Evolutionary conservation across 1,284 basidiomycete genomes (phyloP).

Genomic region (Boletus semigastroideus): DNA sequence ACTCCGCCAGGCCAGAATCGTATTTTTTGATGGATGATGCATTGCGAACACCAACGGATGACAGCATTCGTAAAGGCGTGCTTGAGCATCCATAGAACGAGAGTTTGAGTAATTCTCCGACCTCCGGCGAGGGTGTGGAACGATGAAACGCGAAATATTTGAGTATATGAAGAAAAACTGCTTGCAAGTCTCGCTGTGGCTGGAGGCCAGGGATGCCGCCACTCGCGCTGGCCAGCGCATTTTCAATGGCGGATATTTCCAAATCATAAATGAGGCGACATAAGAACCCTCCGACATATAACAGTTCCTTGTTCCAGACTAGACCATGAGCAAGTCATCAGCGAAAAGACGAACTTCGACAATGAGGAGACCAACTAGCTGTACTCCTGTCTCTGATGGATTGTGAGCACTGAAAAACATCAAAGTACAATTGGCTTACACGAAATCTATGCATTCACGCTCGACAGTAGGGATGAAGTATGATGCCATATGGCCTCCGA

Average conservation of each 20-base stretch:
- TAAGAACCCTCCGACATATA: constrained; percentile 83
- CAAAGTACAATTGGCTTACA: background rate
- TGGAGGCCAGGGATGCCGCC: background rate
- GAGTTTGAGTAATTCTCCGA: constrained; percentile 69
- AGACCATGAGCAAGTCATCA: background rate
- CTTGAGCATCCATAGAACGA: constrained; percentile 74
- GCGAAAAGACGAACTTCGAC: too few species aligned
- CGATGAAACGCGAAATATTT: constrained; percentile 84
- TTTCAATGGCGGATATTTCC: constrained; percentile 65
- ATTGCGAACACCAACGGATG: constrained; percentile 73
- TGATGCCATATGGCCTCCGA: background rate
- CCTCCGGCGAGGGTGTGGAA: constrained; percentile 82
- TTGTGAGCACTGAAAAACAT: background rate
- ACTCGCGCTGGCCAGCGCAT: constrained; percentile 40
- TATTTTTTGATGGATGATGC: constrained; percentile 75
- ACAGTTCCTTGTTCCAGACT: constrained; percentile 89
- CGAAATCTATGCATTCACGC: constrained; percentile 89
- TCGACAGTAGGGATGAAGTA: constrained; percentile 97
- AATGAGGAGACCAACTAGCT: background rate
- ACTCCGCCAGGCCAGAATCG: constrained; percentile 66
- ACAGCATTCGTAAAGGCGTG: constrained; percentile 69
- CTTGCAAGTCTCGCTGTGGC: constrained; percentile 36
- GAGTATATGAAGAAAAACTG: constrained; percentile 74
- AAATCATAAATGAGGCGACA: constrained; percentile 85
- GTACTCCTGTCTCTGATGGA: background rate